Evolutionary conservation across 2,329 filamentous ascomycete species (phyloP).

Genomic region (Pseudogymnoascus sp.): DNA sequence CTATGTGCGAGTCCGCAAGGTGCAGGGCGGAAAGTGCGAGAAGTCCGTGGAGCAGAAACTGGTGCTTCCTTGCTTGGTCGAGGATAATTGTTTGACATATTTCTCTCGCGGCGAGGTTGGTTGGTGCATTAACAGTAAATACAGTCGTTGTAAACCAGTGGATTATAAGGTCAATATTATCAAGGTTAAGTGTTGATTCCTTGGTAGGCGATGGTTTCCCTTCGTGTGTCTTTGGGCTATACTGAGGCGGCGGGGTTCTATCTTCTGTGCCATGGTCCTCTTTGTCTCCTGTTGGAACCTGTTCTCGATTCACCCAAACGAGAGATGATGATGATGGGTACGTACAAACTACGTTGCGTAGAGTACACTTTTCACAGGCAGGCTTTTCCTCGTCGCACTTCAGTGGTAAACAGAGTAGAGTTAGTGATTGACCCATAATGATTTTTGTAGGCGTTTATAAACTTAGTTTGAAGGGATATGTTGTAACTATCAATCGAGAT

Average conservation of each 20-base stretch:
- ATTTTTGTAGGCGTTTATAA: not conserved
- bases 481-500: not conserved
- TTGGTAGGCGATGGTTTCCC: not conserved
- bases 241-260: not conserved
- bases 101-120: conserved; percentile 7
- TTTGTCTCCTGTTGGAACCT: conserved; percentile 10
- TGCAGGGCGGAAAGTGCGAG: conserved; percentile 23
- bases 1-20: conserved; percentile 12
- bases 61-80: conserved; percentile 19
- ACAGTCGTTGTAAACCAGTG: conserved; percentile 16
- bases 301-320: not conserved
- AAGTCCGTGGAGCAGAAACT: conserved; percentile 20
- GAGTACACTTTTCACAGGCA: conserved; percentile 20
- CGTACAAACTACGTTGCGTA: conserved; percentile 19
- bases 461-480: not conserved
- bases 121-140: conserved; percentile 14
- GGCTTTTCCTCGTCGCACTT: conserved; percentile 25
- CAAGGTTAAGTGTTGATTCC: conserved; percentile 14
- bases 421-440: not conserved
- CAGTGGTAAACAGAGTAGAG: not conserved
- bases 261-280: not conserved
- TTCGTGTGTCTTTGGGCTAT: conserved; percentile 3
- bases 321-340: conserved; percentile 12
- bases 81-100: conserved; percentile 17
- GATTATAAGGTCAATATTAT: conserved; percentile 21